Percentiles rank a stretch among this genome's conserved stretches.
Conservation (phyloP, 768 basidiomycete genomes). For the Stropharia rugosoannulata region DNA sequence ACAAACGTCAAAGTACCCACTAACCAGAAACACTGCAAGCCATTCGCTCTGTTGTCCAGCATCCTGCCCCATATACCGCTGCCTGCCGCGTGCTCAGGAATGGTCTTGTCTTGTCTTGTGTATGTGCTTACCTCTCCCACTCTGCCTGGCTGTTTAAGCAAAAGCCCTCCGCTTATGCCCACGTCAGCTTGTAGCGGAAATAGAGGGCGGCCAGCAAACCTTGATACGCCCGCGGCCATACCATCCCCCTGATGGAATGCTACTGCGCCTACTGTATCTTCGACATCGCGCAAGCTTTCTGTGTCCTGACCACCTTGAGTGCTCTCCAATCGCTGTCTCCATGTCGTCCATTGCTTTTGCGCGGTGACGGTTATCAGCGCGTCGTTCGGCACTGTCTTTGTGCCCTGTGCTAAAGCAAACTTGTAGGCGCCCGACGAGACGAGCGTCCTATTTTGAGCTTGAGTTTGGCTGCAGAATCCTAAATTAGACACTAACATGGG, state of each 20-base stretch:
- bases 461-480: background rate
- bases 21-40: constrained; percentile 75
- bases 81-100: constrained; percentile 40
- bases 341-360: constrained; percentile 53
- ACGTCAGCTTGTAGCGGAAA: background rate
- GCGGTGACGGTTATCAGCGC: constrained; percentile 52
- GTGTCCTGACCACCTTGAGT: background rate
- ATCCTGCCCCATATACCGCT: constrained; percentile 71
- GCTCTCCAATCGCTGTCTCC: constrained; percentile 47
- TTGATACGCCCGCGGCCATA: constrained; percentile 75
- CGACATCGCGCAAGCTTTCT: constrained; percentile 29
- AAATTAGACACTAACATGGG: constrained; percentile 51
- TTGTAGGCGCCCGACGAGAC: constrained; percentile 58
- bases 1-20: background rate
- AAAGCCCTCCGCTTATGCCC: constrained; percentile 64
- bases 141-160: constrained; percentile 73
- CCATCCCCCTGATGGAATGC: constrained; percentile 44
- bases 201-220: constrained; percentile 35
- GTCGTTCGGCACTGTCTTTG: constrained; percentile 39
- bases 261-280: constrained; percentile 86
- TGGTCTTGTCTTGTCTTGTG: background rate
- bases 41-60: constrained; percentile 59
- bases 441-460: constrained; percentile 42
- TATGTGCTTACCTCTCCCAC: constrained; percentile 63
- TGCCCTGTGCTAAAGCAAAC: constrained; percentile 41